Evolutionary conservation across 345 rosid genomes (phyloP), one percentile per base, ranked within the genome.

Genomic region (Hibiscus tridactylites): DNA sequence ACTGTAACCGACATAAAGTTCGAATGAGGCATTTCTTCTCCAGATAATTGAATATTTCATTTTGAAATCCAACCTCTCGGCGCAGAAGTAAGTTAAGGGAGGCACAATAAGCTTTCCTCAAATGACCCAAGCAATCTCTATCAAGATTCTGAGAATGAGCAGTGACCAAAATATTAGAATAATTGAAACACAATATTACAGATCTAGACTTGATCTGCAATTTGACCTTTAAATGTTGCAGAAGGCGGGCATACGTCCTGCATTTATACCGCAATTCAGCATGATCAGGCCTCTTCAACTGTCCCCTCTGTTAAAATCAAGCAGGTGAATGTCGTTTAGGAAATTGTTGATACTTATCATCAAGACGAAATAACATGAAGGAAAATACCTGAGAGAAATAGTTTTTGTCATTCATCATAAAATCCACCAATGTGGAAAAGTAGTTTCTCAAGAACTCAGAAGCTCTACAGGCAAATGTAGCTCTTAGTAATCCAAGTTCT

Each of bases 211-310:
- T 70, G 42, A 29, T 71, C 44, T 64, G 74, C 71, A 35, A 46
- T 46, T 44, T 69, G 66, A 92, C 99, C 98, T 95, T 92, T 74
- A 95, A 78, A 84, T 92, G 98, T 82, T 92, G 98, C 73, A 95
- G 82, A 74, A 95, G 92, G 60, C 98, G 98, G 78, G 99, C 96
- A 86, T 95, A 95, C 72, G 97, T 92, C 85, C 99, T 85, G 84
- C 99, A 96, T 81, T 91, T 96, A 82, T 90, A 92, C 75, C 99
- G 85, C 83, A 96, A 86, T 74, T 96, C 99, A 65, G 98, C 98
- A 85, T 96, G 99, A 85, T 96, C 99, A 75, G 98, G 99, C 82
- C 94, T 89, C 87, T 96, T 96, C 79, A 96, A 82, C 81, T 96
- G 98, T 37, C 98, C 99, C 75, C 94, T 83, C 98, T 96, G 89